Percentiles rank a stretch among this genome's conserved stretches.
Conservation (phyloP, 2,329 filamentous ascomycete genomes). For the Grosmannia huntii region DNA sequence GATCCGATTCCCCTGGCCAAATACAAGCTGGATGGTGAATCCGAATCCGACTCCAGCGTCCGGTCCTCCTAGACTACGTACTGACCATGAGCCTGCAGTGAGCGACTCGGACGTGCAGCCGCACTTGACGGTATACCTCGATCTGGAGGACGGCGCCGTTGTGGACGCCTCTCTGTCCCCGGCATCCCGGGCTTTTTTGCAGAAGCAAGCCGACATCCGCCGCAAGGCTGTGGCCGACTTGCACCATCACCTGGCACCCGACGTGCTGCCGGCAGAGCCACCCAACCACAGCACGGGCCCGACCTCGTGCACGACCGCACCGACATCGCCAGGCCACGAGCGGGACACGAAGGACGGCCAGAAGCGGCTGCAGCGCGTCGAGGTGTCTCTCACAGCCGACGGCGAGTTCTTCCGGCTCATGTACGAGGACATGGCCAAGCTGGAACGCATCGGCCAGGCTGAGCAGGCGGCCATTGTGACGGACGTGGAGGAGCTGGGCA, state of each 20-base stretch:
- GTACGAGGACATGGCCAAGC: constrained; percentile 53
- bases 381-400: constrained; percentile 66
- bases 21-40: constrained; percentile 41
- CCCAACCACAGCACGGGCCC: background rate
- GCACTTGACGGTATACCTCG: constrained; percentile 56
- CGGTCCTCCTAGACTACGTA: background rate
- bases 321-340: background rate
- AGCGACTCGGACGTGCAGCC: constrained; percentile 38
- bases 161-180: constrained; percentile 56
- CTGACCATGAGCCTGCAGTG: constrained; percentile 4
- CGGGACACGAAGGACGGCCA: background rate
- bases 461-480: constrained; percentile 51
- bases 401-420: constrained; percentile 69
- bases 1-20: constrained; percentile 21
- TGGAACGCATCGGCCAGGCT: constrained; percentile 54
- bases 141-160: constrained; percentile 51
- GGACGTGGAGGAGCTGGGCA: constrained; percentile 52
- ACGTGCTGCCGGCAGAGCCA: background rate
- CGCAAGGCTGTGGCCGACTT: background rate
- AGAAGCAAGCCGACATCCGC: constrained; percentile 35
- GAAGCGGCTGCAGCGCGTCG: constrained; percentile 32
- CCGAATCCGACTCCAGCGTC: background rate
- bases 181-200: constrained; percentile 49
- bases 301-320: background rate
- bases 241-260: background rate